A percentile compares a stretch with the other conserved stretches of the same genome.
Evolutionary conservation across 164 flowering plant genomes (phyloP).

Genomic region (Warburgia ugandensis): DNA sequence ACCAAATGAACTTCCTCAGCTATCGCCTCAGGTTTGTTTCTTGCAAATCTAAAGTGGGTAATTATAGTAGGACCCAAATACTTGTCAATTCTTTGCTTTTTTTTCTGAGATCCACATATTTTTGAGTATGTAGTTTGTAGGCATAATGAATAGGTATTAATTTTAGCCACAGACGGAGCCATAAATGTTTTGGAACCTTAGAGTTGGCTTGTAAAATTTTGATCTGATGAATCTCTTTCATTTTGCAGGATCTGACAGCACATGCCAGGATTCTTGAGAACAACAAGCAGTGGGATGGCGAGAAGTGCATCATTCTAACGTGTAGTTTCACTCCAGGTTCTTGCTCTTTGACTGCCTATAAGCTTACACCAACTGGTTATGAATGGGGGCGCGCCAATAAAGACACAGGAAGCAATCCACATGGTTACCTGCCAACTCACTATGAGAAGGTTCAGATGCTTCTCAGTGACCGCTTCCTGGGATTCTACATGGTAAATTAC

Average conservation of each 20-base stretch:
- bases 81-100: no score
- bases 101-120: no score
- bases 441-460: conserved; percentile 99
- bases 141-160: no score
- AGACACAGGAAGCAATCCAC: conserved; percentile 93
- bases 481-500: conserved; percentile 89
- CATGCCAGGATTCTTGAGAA: conserved; percentile 88
- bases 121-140: no score
- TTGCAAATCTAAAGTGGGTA: no score
- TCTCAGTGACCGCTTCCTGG: conserved; percentile 94
- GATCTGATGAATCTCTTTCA: background rate
- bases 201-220: no score
- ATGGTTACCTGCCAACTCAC: conserved; percentile 96
- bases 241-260: conserved; percentile 67
- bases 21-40: conserved; percentile 92
- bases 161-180: no score
- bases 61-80: no score
- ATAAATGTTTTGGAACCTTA: no score
- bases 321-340: conserved; percentile 99
- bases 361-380: conserved; percentile 90
- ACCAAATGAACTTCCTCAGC: conserved; percentile 97
- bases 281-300: conserved; percentile 99
- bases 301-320: conserved; percentile 87
- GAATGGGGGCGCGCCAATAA: conserved; percentile 98
- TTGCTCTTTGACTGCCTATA: conserved; percentile 92